phyloP scores from a whole-genome alignment of 148 eudicot species.

The Cornus controversa region DNA sequence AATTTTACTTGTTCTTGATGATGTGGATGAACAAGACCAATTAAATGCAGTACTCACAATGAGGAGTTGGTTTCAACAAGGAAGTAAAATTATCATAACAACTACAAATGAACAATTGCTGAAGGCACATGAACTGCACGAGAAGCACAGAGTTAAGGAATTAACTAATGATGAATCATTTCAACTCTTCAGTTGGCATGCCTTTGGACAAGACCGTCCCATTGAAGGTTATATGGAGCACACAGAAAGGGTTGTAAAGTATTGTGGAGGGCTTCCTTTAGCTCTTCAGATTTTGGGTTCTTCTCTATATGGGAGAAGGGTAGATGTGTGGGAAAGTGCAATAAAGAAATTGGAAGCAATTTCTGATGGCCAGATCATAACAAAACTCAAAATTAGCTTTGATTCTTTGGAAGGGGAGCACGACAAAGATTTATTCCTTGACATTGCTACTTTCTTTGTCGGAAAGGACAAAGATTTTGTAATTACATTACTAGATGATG shows the following conservation, averaged over 20 bases:
- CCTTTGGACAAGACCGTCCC: too few species aligned
- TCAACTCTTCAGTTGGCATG: too few species aligned
- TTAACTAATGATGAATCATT: not conserved
- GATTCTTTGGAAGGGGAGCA: slow-evolving; percentile 3
- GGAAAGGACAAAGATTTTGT: not conserved
- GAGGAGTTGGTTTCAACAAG: too few species aligned
- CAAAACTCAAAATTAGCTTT: not conserved
- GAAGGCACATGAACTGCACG: slow-evolving; percentile 1
- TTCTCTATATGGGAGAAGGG: too few species aligned
- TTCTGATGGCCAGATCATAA: too few species aligned
- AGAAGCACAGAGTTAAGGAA: slow-evolving; percentile 1
- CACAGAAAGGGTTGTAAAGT: too few species aligned
- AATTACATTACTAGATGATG: slow-evolving; percentile 8
- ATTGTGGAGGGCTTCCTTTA: too few species aligned
- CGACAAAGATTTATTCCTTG: slow-evolving; percentile 13
- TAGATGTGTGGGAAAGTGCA: too few species aligned
- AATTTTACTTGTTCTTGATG: slow-evolving; percentile 16
- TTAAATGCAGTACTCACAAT: not conserved
- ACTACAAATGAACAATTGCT: slow-evolving; percentile 2
- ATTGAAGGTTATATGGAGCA: too few species aligned
- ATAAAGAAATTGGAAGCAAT: too few species aligned
- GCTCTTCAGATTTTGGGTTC: too few species aligned
- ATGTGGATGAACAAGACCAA: slow-evolving; percentile 8
- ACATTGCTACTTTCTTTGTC: slow-evolving; percentile 14
- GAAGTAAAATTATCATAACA: too few species aligned